A percentile compares a stretch with the other conserved stretches of the same genome.
Evolutionary conservation across 257 asterid species (phyloP).

Genomic region (Solanum chiquidenum): DNA sequence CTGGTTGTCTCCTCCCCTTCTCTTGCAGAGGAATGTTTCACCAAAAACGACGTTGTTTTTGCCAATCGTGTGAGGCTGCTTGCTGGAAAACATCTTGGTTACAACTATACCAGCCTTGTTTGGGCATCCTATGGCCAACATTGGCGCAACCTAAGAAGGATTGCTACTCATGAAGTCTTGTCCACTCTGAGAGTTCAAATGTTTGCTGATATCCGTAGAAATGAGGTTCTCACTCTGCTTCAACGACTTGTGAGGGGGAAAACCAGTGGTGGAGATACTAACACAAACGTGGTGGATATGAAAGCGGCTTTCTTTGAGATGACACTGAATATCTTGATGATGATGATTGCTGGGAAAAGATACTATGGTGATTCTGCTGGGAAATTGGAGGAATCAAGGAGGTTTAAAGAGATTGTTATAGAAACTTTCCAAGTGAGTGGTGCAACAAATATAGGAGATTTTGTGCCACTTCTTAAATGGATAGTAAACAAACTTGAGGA

Average conservation of each 20-base stretch:
- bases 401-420: slow-evolving; percentile 15
- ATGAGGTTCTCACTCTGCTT: slow-evolving; percentile 8
- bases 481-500: slow-evolving; percentile 13
- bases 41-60: slow-evolving; percentile 44
- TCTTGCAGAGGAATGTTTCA: slow-evolving; percentile 56
- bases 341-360: slow-evolving; percentile 33
- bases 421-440: slow-evolving; percentile 7
- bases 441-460: slow-evolving; percentile 24
- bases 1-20: slow-evolving; percentile 55
- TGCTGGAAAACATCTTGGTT: slow-evolving; percentile 59
- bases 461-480: slow-evolving; percentile 21
- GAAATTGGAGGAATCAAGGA: slow-evolving; percentile 4
- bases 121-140: slow-evolving; percentile 42
- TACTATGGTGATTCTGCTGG: slow-evolving; percentile 12
- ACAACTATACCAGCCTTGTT: slow-evolving; percentile 46
- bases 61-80: slow-evolving; percentile 64
- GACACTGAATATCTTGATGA: slow-evolving; percentile 26
- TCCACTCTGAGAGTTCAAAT: slow-evolving; percentile 17
- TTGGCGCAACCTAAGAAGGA: slow-evolving; percentile 30
- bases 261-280: background rate
- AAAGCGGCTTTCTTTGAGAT: slow-evolving; percentile 18
- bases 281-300: slow-evolving; percentile 9
- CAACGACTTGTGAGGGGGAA: background rate
- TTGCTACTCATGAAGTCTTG: slow-evolving; percentile 23
- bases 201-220: background rate